Evolutionary conservation across 306 rosid genomes (phyloP).

Genomic region (Clitoria ternatea): DNA sequence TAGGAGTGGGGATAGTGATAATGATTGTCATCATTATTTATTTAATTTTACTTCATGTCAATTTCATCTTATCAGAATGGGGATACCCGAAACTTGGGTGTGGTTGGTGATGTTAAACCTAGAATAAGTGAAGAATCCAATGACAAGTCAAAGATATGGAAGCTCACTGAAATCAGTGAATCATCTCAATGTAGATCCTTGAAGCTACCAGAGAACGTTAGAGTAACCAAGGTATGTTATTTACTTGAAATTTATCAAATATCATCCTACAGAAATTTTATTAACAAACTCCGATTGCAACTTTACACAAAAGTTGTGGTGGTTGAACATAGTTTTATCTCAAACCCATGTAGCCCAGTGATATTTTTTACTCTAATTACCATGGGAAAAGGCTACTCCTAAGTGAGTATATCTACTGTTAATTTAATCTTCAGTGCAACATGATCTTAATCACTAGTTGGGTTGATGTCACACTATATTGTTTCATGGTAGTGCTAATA

Average conservation of each 20-base stretch:
- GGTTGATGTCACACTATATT: neutral
- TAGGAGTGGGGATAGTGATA: neutral
- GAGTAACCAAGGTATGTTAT: constrained; percentile 68
- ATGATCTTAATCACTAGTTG: neutral
- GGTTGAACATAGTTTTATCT: neutral
- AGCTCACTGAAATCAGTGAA: constrained; percentile 89
- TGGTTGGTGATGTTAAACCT: constrained; percentile 94
- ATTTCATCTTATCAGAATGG: constrained; percentile 63
- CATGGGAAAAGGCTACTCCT: neutral
- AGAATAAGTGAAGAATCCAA: constrained; percentile 90
- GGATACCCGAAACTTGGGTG: constrained; percentile 77
- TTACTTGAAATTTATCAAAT: constrained; percentile 3
- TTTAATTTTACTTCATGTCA: neutral
- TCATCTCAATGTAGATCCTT: constrained; percentile 84
- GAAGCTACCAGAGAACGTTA: constrained; percentile 83
- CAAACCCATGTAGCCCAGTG: neutral
- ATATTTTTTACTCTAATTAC: neutral
- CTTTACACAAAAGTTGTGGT: neutral
- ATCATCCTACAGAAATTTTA: neutral
- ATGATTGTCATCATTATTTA: neutral
- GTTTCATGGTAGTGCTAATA: neutral
- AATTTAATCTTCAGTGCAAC: neutral
- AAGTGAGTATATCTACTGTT: neutral
- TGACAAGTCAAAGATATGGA: constrained; percentile 98
- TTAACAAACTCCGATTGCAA: neutral